Base-by-base conservation (phyloP, 306 rosid species). In the Glycine tomentella region DNA sequence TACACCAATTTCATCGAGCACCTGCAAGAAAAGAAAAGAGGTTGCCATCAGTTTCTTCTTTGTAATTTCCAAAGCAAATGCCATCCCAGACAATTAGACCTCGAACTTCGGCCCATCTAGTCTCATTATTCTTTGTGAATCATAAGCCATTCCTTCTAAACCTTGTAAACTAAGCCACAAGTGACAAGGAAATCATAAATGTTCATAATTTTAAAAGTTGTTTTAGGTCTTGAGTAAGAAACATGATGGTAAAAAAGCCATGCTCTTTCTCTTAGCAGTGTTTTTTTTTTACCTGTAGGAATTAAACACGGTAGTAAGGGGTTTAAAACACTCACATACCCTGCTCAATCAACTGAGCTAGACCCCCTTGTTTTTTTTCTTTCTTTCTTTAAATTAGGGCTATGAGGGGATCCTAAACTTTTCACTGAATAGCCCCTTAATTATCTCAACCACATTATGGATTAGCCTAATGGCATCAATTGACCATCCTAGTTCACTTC, bases 1-100 rank as follows among this genome's bases (percentile, higher is more conserved):
- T 14, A 96, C 94, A 15, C 99, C 99, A 20, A 96, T 95, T 91
- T 95, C 99, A 72, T 95, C 99, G 3, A 95, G 94, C 76, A 95
- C 99, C 99, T 95, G 93, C 62, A 56, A 73, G 48, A 36, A 36
- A 36, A 36, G 40, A 36, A 4, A 4, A 3, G 3, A 36, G 5
- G 40, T 36, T 36, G 64, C 72, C 58, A 77, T 84, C 77, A 85
- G 56, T 83, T 72, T 63, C 78, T 50, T 48, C 76, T 25, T 58
- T 66, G 7, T 6, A 83, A 62, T 51, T 66, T 74, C 82, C 65
- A 51, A 78, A 85, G 69, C 78, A 64, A 77, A 69, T 7, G 31
- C 53, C 49, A 64, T 33, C 51, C 59, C 42, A 45, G 56, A 78
- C 36, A 34, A 51, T 58, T 72, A 68, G 78, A 76, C 51, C 70